A percentile compares a stretch with the other conserved stretches of the same genome.
Evolutionary conservation across 1,284 basidiomycete species (phyloP).

Genomic region (Bondarzewia mesenterica): DNA sequence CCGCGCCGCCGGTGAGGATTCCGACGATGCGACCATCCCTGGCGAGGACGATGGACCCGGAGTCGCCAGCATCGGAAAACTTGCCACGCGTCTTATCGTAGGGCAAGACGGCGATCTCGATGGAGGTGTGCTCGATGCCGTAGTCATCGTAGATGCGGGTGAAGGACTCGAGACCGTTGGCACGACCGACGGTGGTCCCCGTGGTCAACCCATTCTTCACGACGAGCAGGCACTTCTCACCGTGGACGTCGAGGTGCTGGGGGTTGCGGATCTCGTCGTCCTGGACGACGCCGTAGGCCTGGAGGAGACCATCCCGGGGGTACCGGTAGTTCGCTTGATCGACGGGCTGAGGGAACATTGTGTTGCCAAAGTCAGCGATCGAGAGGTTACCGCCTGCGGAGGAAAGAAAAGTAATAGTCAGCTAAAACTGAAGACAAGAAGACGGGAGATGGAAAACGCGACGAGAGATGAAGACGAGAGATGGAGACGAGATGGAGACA

Average conservation of each 20-base stretch:
- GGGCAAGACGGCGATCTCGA: constrained; percentile 13
- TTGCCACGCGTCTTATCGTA: constrained; percentile 14
- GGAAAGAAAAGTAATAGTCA: constrained; percentile 10
- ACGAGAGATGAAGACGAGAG: constrained; percentile 6
- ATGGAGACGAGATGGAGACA: constrained; percentile 12
- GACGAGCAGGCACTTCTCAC: constrained; percentile 16
- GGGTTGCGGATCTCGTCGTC: constrained; percentile 19
- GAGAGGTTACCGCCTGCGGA: constrained; percentile 7
- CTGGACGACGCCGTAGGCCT: constrained; percentile 15
- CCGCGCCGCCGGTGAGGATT: constrained; percentile 15
- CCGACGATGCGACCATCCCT: constrained; percentile 11
- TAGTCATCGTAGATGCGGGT: constrained; percentile 10
- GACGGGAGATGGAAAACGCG: background rate
- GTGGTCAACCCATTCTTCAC: constrained; percentile 23
- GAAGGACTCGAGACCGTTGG: constrained; percentile 15
- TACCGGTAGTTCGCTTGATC: constrained; percentile 11
- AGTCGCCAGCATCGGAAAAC: constrained; percentile 18
- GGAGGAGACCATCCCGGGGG: constrained; percentile 23
- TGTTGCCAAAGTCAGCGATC: background rate
- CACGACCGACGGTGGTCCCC: constrained; percentile 21
- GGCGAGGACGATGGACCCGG: constrained; percentile 16
- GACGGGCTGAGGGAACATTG: constrained; percentile 1
- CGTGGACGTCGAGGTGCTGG: constrained; percentile 16
- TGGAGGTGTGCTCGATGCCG: constrained; percentile 8
- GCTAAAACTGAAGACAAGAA: constrained; percentile 11